Evolutionary conservation across 768 basidiomycete species (phyloP), one percentile per base, ranked within the genome.

Genomic region (Mycena crocata): DNA sequence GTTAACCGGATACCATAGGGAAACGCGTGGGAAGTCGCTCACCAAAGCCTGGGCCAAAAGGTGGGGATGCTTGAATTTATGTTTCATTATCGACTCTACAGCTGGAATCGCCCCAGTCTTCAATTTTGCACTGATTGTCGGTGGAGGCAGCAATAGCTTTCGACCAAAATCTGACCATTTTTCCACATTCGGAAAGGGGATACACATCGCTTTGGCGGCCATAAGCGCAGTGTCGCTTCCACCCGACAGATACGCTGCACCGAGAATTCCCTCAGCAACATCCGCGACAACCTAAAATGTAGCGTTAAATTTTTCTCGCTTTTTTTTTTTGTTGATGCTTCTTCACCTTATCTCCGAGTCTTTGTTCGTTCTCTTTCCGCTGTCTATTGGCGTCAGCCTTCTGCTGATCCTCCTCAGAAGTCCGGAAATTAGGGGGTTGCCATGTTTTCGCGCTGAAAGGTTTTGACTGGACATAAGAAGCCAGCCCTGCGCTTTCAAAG

Each of bases 281-380:
- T 96, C 94, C 52, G 94, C 94, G 31, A 94, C 83, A 24, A 89
- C 87, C 94, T 95, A 59, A n/a, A n/a, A n/a, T n/a, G n/a, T n/a
- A n/a, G n/a, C n/a, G n/a, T n/a, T n/a, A n/a, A n/a, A n/a, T n/a
- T n/a, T n/a, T n/a, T n/a, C n/a, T n/a, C n/a, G n/a, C n/a, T n/a
- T n/a, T n/a, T n/a, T n/a, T n/a, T n/a, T n/a, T n/a, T n/a, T 23
- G 19, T 65, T 24, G n/a, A 34, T 39, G 31, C 12, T 23, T 24
- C 39, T 30, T 39, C 67, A 92, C 93, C 88, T 95, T 95, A 79
- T 94, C 92, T 48, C 91, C 93, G 5, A 94, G 76, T 85, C 86
- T 88, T 54, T 85, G 84, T 71, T 64, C 76, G 74, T 55, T 73
- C 75, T 72, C 75, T 76, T 79, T 60, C 60, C 72, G 72, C 70